Evolutionary conservation across 306 rosid species (phyloP).

Genomic region (Ziziphus jujuba): DNA sequence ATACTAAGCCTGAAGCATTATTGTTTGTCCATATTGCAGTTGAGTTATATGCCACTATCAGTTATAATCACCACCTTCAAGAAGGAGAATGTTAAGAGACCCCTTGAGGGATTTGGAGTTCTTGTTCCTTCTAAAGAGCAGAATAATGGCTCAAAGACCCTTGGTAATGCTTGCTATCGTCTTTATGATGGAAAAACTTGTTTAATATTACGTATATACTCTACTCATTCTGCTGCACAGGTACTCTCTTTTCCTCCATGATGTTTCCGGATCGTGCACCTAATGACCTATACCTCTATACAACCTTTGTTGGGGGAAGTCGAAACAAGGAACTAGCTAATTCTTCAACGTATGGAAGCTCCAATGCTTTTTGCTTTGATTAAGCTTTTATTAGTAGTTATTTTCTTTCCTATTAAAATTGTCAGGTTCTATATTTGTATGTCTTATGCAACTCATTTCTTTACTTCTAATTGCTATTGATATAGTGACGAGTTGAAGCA

Average conservation of each 20-base stretch:
- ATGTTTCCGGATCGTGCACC: constrained; percentile 98
- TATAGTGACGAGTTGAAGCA: constrained; percentile 72
- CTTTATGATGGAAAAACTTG: constrained; percentile 10
- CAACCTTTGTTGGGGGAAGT: constrained; percentile 86
- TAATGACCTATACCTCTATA: constrained; percentile 65
- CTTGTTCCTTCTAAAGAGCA: constrained; percentile 90
- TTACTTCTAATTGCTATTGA: constrained; percentile 15
- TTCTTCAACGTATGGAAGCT: constrained; percentile 66
- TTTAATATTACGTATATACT: constrained; percentile 18
- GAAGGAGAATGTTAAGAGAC: constrained; percentile 76
- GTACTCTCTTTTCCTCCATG: constrained; percentile 91
- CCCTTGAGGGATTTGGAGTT: constrained; percentile 96
- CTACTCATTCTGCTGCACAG: constrained; percentile 44
- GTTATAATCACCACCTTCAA: constrained; percentile 77
- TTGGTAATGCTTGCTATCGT: constrained; percentile 61
- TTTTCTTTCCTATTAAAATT: constrained; percentile 12
- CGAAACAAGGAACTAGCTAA: constrained; percentile 71
- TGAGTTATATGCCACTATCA: constrained; percentile 75
- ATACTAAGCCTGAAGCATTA: background rate
- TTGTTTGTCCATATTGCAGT: constrained; percentile 33
- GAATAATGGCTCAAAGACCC: constrained; percentile 76
- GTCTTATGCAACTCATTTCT: constrained; percentile 19
- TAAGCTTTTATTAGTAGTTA: constrained; percentile 2
- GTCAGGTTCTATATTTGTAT: background rate
- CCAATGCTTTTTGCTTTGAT: constrained; percentile 8